Evolutionary conservation across 2,329 filamentous ascomycete genomes (phyloP), one percentile per base, ranked within the genome.

Genomic region (Fusarium poae): DNA sequence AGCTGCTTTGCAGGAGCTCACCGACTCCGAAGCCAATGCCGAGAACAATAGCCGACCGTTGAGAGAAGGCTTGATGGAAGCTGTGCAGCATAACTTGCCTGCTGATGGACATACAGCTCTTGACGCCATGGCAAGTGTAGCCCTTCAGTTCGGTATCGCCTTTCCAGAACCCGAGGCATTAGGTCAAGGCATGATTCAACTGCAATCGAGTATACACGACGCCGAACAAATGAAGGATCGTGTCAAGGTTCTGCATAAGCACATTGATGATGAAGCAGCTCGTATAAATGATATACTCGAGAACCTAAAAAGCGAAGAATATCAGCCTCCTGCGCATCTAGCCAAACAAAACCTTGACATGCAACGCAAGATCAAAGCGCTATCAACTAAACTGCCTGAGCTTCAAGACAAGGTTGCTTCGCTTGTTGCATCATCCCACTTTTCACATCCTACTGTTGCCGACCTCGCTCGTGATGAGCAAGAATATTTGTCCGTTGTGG

Each of bases 281-380:
- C 71, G 73, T 5, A 76, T 83, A 15, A 75, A 79, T 15, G 56
- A 67, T 2, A 73, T 88, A 35, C 75, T 86, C 11, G 65, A 74
- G 8, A 78, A 82, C 13, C 76, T 89, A 6, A 77, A 79, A 25
- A 75, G 77, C 16, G 79, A 82, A 9, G 77, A 77, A 16, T 91
- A 87, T 72, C 83, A 86, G 18, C 85, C 87, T 0, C 79, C 88
- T 0, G 74, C 86, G 0, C 82, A 88, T 65, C 80, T 94, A 5
- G 86, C 88, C 13, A 88, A 88, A 68, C 86, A 90, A 68, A 95
- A 93, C n/a, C 83, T 90, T 6, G 91, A 96, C 51, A 87, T 91
- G 79, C 88, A 90, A 68, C 88, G 92, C 56, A 88, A 85, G 57
- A 87, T 91, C 49, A 93, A 93, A 76, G 80, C 86, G n/a, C 82